phyloP scores from a whole-genome alignment of 2,329 filamentous ascomycete species.

The Boeremia exigua region DNA sequence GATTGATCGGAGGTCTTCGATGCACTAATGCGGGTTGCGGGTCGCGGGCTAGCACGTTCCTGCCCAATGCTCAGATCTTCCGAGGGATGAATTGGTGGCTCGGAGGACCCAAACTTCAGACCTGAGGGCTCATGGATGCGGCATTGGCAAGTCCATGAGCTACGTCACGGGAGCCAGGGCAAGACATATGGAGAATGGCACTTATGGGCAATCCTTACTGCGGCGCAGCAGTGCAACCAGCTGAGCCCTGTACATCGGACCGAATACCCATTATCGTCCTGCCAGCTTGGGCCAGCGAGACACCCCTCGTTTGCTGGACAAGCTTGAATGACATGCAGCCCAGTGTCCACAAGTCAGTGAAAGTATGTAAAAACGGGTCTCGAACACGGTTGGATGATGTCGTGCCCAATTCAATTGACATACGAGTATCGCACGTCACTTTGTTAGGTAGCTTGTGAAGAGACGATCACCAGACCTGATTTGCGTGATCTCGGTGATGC shows the following conservation, averaged over 20 bases:
- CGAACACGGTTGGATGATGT: slow-evolving; percentile 29
- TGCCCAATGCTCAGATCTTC: slow-evolving; percentile 18
- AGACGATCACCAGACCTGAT: slow-evolving; percentile 20
- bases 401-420: slow-evolving; percentile 18
- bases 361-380: slow-evolving; percentile 30
- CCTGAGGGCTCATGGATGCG: neutral
- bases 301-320: slow-evolving; percentile 26
- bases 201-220: slow-evolving; percentile 27
- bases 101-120: slow-evolving; percentile 3
- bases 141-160: slow-evolving; percentile 21
- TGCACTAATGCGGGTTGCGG: slow-evolving; percentile 24
- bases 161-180: slow-evolving; percentile 31
- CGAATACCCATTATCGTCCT: slow-evolving; percentile 37
- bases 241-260: slow-evolving; percentile 38
- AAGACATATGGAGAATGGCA: slow-evolving; percentile 16
- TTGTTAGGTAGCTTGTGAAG: slow-evolving; percentile 18
- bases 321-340: slow-evolving; percentile 23
- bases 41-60: slow-evolving; percentile 23
- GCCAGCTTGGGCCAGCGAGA: slow-evolving; percentile 35
- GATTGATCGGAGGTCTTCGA: slow-evolving; percentile 8
- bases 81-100: slow-evolving; percentile 8
- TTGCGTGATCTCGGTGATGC: slow-evolving; percentile 20
- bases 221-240: slow-evolving; percentile 32
- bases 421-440: slow-evolving; percentile 19
- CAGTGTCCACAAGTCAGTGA: slow-evolving; percentile 27